Evolutionary conservation across 2,329 filamentous ascomycete genomes (phyloP), one percentile per base, ranked within the genome.

Genomic region (Aspergillus pseudoviridinutans): DNA sequence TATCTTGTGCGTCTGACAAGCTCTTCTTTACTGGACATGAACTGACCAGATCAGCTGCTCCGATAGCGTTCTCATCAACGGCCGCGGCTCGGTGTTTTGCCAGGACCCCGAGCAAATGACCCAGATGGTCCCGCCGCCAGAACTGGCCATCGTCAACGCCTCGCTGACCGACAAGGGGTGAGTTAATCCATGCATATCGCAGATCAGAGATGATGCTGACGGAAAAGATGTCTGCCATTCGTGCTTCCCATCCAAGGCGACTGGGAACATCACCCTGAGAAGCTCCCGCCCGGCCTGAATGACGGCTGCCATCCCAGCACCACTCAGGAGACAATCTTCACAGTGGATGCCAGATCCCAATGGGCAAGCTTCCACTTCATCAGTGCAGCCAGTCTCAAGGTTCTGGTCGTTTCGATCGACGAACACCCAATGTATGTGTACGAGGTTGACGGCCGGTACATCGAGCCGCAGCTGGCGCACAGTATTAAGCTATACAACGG

Each of bases 321-420:
- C 3, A 80, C 78, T 1, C 63, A 71, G 0, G 66, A 67, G 0
- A 79, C 82, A 32, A 71, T 79, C 9, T 75, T 85, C 59, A 63
- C 72, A 1, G 76, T 79, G 3, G 65, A 72, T 27, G 55, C 66
- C 3, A 58, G 66, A 3, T 65, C 70, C n/a, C 69, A 72, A 35
- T 86, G 83, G 82, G 65, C 80, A 0, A 81, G 82, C 7, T 70
- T 87, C 14, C 79, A 85, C 60, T 65, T 85, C n/a, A 78, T 87
- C 56, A 80, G 76, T n/a, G 74, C 80, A 2, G 75, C 80, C 51
- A 76, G 79, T 52, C 76, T 83, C 27, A 69, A 79, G 50, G 79
- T 76, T 65, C 84, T 50, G 63, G 83, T 59, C 69, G 78, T 74
- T 27, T 74, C 76, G 3, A 76, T 80, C 29, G 78, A 80, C 58